Evolutionary conservation across 768 basidiomycete genomes (phyloP).

Genomic region (Mycena rosella): DNA sequence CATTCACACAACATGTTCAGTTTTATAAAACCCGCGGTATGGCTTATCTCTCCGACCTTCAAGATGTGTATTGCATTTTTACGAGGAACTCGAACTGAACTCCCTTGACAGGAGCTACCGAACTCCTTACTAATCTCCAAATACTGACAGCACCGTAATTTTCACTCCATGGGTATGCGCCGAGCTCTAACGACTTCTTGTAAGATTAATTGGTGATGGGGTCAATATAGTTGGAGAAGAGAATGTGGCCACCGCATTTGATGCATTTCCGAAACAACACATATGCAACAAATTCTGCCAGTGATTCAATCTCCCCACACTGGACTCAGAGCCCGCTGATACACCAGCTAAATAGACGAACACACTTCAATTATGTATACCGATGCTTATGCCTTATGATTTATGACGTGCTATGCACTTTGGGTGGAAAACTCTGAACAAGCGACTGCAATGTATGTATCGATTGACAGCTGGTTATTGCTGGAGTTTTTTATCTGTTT

Average conservation of each 20-base stretch:
- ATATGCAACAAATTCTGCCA: conserved; percentile 15
- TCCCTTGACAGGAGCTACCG: background rate
- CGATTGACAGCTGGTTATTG: too few species aligned
- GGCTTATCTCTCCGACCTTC: conserved; percentile 37
- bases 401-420: too few species aligned
- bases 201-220: background rate
- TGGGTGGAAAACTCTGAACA: too few species aligned
- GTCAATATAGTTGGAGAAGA: conserved; percentile 16
- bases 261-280: conserved; percentile 12
- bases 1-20: conserved; percentile 37
- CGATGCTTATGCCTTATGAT: too few species aligned
- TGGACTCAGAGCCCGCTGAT: too few species aligned
- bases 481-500: too few species aligned
- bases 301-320: conserved; percentile 22
- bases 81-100: background rate
- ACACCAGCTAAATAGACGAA: too few species aligned
- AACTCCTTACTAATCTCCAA: background rate
- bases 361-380: too few species aligned
- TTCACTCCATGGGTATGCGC: too few species aligned
- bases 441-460: too few species aligned
- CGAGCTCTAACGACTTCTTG: too few species aligned
- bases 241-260: conserved; percentile 19
- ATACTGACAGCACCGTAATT: conserved; percentile 4
- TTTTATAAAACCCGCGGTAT: conserved; percentile 28
- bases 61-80: conserved; percentile 16